Evolutionary conservation across 2,329 filamentous ascomycete species (phyloP), one percentile per base, ranked within the genome.

Genomic region (Gliomastix tumulicola): DNA sequence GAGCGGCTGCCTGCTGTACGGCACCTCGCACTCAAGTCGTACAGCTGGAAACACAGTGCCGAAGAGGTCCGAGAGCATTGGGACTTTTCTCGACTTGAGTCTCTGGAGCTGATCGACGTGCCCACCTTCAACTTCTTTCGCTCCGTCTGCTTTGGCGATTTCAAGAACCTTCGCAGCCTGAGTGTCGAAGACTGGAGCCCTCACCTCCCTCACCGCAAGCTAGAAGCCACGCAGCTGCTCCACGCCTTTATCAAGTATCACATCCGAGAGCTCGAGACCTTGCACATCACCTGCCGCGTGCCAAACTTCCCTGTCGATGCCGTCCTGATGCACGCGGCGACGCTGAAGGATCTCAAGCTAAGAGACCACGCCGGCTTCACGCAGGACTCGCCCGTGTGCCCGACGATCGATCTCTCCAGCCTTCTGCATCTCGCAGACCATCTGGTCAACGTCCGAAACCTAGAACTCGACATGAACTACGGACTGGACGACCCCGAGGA

Each of bases 381-480:
- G 8, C 63, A 71, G 33, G 63, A 69, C 34, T 48, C 55, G 30
- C 50, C 50, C 19, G 50, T 41, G 11, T 70, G 66, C 36, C 68
- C 66, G 5, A 70, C 66, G 3, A 39, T 71, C 25, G 42, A 41
- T 17, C 40, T 50, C 3, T 48, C 37, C n/a, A 54, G 63, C 32
- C 39, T 70, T 9, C 38, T 48, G 4, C 27, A 35, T 1, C 53
- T 72, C 4, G 54, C 63, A 1, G 40, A 36, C 3, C 38, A 41
- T 4, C 41, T 71, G 6, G 41, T 40, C 5, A 33, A 43, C 4
- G 51, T 71, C 4, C 55, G 57, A 20, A 57, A 54, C 0, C 58
- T 71, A 6, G 68, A 72, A 47, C 43, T 73, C 9, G 69, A 72
- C 47, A 59, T 71, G 55, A 68, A 72, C 40, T 44, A 47, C n/a